Base-by-base conservation (phyloP, 148 eudicot genomes). In the Tetragonia tetragonoides region DNA sequence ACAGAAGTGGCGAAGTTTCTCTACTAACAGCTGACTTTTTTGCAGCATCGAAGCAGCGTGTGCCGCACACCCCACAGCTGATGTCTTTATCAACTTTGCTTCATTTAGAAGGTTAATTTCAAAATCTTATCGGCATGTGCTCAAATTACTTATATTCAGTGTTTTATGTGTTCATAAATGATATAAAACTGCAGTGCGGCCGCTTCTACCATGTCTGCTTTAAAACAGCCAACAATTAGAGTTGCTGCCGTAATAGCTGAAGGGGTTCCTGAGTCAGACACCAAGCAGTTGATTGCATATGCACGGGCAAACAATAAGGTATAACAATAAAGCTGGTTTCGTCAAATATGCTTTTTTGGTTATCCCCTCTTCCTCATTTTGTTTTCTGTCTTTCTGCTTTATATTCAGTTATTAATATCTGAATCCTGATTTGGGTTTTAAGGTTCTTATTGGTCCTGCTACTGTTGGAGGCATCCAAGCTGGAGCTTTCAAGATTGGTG, bases 401-500 rank as follows among this genome's bases (percentile, higher is more conserved):
- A 68, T 5, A 9, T 61, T 53, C 18, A 34, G 40, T 44, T 47
- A 66, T 57, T 78, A 28, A 74, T 53, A 70, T 64, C 62, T 51
- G 12, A 34, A 7, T 64, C 49, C 28, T 71, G 10, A 49, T 79
- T 77, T 84, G 65, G 70, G 24, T 74, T 77, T 70, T 75, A 77
- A 95, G 99, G 95, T 95, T 80, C 87, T 95, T 73, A 85, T 95
- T 83, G 99, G 99, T 18, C 98, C 97, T 56, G 97, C 99, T 59
- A 95, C 99, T 37, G 99, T 95, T 72, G 97, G 99, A 76, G 99
- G 99, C 68, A 82, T 95, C 86, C 97, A 93, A 87, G 97, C 99
- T 80, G 99, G 99, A 80, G 97, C 99, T 68, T 95, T 95, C 78
- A 95, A 90, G 86, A 95, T 93, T 79, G 99, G 98, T 78, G 99